Base-by-base conservation (phyloP, 768 basidiomycete genomes). In the Suillus brevipes region DNA sequence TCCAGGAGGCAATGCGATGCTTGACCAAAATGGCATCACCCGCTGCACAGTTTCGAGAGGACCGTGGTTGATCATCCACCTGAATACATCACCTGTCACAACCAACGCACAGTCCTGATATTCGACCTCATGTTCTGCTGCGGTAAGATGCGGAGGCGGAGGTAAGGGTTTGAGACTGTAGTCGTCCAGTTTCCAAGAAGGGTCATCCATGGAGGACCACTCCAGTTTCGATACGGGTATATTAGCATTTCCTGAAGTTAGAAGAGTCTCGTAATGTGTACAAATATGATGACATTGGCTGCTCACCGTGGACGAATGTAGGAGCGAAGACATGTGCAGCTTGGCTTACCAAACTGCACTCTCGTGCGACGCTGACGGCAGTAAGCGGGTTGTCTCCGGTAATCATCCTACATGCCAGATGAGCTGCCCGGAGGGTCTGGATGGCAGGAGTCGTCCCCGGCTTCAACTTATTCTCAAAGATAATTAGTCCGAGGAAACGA, bases 381-480 rank as follows among this genome's bases (percentile, higher is more conserved):
- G 97, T 99, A 47, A 97, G 82, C 38, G 95, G 89, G 68, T 99
- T 99, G 73, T 99, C 97, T 12, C 97, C 97, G 0, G 97, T 99
- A 60, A 97, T 96, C 97, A 99, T 99, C 68, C 96, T 84, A 71
- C 94, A 96, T 23, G 94, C 92, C 43, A 99, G 79, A 78, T 98
- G 95, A 1, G 97, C 97, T 2, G 85, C 83, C 61, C 95, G 89
- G 18, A 99, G 83, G 0, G 89, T 89, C 66, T 94, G 90, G 53
- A 99, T 97, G 8, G 92, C 94, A 38, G 94, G 90, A 0, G 92
- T 82, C 0, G 97, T 98, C 9, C 92, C 95, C 5, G 91, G 87
- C 72, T 99, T 99, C 66, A 99, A 81, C 78, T 97, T 92, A 80
- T 99, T 99, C 77, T 99, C 97, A 71, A 99, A 99, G 66, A 99